These are phyloP conservation scores for Tolypocladium endophyticum DNA, from an alignment of 2,329 filamentous ascomycete species.

Conservation along the genomic window DNA sequence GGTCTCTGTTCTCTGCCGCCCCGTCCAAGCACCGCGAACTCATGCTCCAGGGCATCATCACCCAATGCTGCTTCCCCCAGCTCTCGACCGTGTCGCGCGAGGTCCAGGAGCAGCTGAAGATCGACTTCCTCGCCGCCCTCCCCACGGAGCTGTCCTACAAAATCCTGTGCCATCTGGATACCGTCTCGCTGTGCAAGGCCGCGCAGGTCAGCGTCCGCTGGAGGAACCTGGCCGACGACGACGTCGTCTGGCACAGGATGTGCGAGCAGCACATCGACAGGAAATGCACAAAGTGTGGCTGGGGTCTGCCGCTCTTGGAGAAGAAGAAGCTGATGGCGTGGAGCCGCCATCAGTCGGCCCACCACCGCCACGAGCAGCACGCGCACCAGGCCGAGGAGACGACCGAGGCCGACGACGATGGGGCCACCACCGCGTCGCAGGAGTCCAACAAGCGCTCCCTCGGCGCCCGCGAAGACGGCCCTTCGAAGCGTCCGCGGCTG, in stretches of 20 bases:
- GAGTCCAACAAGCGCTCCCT: constrained; percentile 23
- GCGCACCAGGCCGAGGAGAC: constrained; percentile 9
- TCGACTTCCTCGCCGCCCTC: constrained; percentile 86
- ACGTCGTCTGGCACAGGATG: constrained; percentile 95
- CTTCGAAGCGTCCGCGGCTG: constrained; percentile 23
- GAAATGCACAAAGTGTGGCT: constrained; percentile 91
- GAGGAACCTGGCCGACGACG: constrained; percentile 86
- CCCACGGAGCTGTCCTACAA: constrained; percentile 88
- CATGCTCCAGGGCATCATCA: constrained; percentile 92
- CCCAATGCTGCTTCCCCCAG: constrained; percentile 95
- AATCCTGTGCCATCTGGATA: constrained; percentile 87
- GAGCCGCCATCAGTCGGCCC: constrained; percentile 58
- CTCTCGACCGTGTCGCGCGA: constrained; percentile 85
- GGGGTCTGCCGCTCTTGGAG: constrained; percentile 84
- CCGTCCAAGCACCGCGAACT: constrained; percentile 88
- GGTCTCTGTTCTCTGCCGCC: constrained; percentile 94
- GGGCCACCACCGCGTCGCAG: constrained; percentile 7
- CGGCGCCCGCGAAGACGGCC: constrained; percentile 17
- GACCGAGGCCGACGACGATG: constrained; percentile 11
- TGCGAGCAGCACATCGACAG: constrained; percentile 94
- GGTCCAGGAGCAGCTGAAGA: constrained; percentile 90
- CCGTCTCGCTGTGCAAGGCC: constrained; percentile 87
- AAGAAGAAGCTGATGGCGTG: constrained; percentile 78
- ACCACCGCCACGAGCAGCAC: constrained; percentile 7
- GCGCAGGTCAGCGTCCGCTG: constrained; percentile 87